Percentiles rank a stretch among this genome's conserved stretches.
Conservation (phyloP, 2,329 filamentous ascomycete species). For the Aspergillus novoparasiticus region DNA sequence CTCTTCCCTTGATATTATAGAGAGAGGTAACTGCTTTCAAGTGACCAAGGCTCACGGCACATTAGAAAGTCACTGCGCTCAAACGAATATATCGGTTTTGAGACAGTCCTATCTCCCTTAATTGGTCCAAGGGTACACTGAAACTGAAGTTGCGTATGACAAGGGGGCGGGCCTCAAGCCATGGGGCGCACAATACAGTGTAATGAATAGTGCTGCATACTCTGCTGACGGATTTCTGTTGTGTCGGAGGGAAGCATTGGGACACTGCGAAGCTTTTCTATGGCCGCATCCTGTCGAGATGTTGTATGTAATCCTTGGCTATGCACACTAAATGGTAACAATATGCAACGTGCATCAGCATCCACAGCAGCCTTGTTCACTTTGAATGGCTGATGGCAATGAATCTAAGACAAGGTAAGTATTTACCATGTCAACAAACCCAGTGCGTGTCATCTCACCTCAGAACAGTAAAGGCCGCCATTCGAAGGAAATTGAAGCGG, state of each 20-base stretch:
- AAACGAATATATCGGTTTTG: slow-evolving; percentile 1
- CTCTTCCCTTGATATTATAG: background rate
- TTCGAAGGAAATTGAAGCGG: background rate
- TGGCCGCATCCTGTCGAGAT: background rate
- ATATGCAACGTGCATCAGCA: background rate
- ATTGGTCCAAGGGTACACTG: slow-evolving; percentile 4
- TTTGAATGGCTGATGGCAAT: background rate
- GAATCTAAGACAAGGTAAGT: background rate
- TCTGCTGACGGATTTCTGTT: background rate
- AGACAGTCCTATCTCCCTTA: background rate
- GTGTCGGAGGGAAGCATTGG: background rate
- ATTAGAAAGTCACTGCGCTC: background rate
- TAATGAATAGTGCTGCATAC: background rate
- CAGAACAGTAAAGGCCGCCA: background rate
- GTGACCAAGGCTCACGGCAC: slow-evolving; percentile 7
- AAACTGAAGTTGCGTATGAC: slow-evolving; percentile 2
- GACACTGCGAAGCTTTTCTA: background rate
- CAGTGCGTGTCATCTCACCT: background rate
- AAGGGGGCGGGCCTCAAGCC: slow-evolving; percentile 5
- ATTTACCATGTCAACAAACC: background rate
- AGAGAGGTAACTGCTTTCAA: slow-evolving; percentile 1
- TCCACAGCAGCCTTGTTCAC: background rate
- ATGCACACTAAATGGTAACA: background rate
- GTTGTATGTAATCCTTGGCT: background rate
- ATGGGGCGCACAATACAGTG: background rate